Base-by-base conservation (phyloP, 2,329 filamentous ascomycete genomes). In the Malbranchea cinnamomea region DNA sequence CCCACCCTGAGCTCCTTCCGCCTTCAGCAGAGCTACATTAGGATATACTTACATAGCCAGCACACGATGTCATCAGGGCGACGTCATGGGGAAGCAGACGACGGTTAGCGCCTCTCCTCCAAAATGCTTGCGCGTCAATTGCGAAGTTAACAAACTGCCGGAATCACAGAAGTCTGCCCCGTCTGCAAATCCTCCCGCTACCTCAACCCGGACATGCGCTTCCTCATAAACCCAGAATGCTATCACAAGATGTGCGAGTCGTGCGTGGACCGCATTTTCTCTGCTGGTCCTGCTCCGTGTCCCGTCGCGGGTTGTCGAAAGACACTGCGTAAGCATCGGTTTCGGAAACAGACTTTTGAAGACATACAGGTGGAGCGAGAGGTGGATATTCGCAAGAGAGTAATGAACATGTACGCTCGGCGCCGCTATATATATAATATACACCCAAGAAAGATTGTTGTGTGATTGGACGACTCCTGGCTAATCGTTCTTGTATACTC, bases 171-270 rank as follows among this genome's bases (percentile, higher is more conserved):
- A 57, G 79, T 85, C 50, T 98, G 89, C 60, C 89, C 87, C 34
- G 82, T 95, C 43, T 98, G 89, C 78, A 94, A 94, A 60, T 91
- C 84, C 36, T 82, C 81, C 36, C 81, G 84, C 41, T 95, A 95
- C 63, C 78, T 95, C 47, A 94, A 94, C 63, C 76, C 75, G 37
- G 78, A 84, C 60, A 85, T 98, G 71, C 71, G 78, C 41, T 95
- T 98, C 60, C 78, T 89, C 44, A 85, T 98, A 62, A 94, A 95
- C 54, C 83, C 87, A 6, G 84, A 92, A 65, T 98, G 89, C 69
- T 98, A 98, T 65, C 89, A 98, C 65, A 83, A 83, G 43, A 95
- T 98, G 82, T 98, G 89, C 65, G 78, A 83, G 53, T 85, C 81
- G 34, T 98, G 89, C 61, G 85, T 95, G 23, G 80, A 87, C 56